Percentiles rank a stretch among this genome's conserved stretches.
These are phyloP conservation scores for Aspergillus sclerotioniger DNA, from an alignment of 495 filamentous ascomycete species.

Conservation along the genomic window DNA sequence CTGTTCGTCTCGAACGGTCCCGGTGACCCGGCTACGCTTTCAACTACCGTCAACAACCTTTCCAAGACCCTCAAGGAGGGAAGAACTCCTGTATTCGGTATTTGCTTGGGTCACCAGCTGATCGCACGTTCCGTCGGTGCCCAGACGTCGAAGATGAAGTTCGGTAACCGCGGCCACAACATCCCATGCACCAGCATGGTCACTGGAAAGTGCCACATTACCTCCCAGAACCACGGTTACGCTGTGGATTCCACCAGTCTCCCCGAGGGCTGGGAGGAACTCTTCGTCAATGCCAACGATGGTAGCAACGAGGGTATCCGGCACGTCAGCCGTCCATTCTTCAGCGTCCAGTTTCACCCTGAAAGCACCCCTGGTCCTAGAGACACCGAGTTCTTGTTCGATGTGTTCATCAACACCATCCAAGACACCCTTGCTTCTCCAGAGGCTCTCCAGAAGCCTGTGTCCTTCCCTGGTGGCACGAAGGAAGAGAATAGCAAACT, in stretches of 20 bases:
- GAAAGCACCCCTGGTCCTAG: constrained; percentile 93
- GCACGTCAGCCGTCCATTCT: constrained; percentile 80
- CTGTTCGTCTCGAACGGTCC: constrained; percentile 97
- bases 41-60: constrained; percentile 73
- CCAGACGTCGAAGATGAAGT: constrained; percentile 92
- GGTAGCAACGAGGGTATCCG: constrained; percentile 96
- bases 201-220: constrained; percentile 95
- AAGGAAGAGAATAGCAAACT: constrained; percentile 70
- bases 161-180: constrained; percentile 97
- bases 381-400: constrained; percentile 96
- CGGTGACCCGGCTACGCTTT: constrained; percentile 85
- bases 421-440: constrained; percentile 59
- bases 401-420: constrained; percentile 90
- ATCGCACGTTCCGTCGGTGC: constrained; percentile 89
- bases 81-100: constrained; percentile 87
- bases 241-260: constrained; percentile 80
- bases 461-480: constrained; percentile 82
- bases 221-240: constrained; percentile 96
- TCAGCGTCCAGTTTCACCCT: constrained; percentile 98
- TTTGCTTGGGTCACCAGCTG: constrained; percentile 94
- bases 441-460: constrained; percentile 62
- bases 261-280: constrained; percentile 77
- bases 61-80: constrained; percentile 67
- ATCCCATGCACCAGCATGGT: constrained; percentile 95
- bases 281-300: constrained; percentile 98